Conservation (phyloP, 169 alveolate genomes). For the Plasmodium reichenowi region DNA sequence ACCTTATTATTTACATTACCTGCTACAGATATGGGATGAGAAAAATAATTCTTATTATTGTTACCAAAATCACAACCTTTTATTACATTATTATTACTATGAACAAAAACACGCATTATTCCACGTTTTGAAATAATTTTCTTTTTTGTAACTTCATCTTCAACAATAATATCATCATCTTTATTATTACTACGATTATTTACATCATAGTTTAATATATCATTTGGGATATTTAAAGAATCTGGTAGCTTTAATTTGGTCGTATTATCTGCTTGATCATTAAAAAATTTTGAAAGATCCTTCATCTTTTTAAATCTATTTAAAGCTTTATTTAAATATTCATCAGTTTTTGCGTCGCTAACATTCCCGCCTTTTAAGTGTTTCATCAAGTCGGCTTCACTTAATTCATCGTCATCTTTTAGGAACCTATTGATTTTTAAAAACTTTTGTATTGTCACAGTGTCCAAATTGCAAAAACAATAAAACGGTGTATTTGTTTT, state of each 20-base stretch:
- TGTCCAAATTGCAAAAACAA: conserved; percentile 48
- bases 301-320: conserved; percentile 11
- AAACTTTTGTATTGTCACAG: background rate
- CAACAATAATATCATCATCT: background rate
- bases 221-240: no score
- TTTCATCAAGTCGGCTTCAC: background rate
- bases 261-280: no score
- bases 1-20: conserved; percentile 18
- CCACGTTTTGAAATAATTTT: conserved; percentile 31
- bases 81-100: conserved; percentile 3
- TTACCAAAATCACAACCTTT: conserved; percentile 47
- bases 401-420: background rate
- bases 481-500: conserved; percentile 11
- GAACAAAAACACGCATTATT: conserved; percentile 41
- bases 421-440: background rate
- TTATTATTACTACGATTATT: background rate
- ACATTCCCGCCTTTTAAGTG: background rate
- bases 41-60: conserved; percentile 10
- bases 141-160: background rate
- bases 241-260: no score
- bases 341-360: background rate
- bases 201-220: no score
- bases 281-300: background rate
- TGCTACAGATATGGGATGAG: conserved; percentile 21
- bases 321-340: conserved; percentile 20